These are phyloP conservation scores for Acrodontium crateriforme DNA, from an alignment of 2,329 filamentous ascomycete species.

Conservation along the genomic window DNA sequence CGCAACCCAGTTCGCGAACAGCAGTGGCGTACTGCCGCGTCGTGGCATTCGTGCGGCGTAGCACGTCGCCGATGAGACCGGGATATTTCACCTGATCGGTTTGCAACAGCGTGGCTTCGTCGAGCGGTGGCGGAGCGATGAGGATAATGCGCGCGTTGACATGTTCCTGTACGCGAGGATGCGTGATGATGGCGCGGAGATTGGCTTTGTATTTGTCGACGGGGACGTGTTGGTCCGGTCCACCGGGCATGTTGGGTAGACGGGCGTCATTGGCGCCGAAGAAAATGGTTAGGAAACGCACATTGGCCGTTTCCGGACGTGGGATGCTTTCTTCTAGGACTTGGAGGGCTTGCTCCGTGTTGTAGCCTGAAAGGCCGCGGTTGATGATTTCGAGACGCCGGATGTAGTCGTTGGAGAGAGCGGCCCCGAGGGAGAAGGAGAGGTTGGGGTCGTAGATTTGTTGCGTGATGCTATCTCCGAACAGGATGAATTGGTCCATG, in stretches of 20 bases:
- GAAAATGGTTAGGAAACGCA: constrained; percentile 50
- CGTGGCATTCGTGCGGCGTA: constrained; percentile 42
- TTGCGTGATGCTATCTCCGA: constrained; percentile 84
- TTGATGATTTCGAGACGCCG: constrained; percentile 78
- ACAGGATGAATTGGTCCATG: constrained; percentile 53
- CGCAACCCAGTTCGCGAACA: constrained; percentile 46
- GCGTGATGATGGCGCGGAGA: constrained; percentile 54
- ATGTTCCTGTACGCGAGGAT: constrained; percentile 57
- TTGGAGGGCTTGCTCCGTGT: constrained; percentile 57
- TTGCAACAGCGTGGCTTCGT: constrained; percentile 11
- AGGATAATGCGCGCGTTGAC: constrained; percentile 55
- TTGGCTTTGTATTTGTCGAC: constrained; percentile 64
- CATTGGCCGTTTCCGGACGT: constrained; percentile 43
- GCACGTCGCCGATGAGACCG: constrained; percentile 2
- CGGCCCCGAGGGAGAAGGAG: constrained; percentile 58
- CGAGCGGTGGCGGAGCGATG: constrained; percentile 60
- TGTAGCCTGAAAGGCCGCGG: constrained; percentile 75
- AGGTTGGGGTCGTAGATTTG: constrained; percentile 44
- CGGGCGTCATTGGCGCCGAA: constrained; percentile 87
- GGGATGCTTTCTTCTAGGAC: constrained; percentile 60
- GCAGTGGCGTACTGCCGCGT: constrained; percentile 54
- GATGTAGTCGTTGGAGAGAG: constrained; percentile 55
- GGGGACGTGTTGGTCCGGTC: constrained; percentile 57
- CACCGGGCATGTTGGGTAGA: constrained; percentile 44
- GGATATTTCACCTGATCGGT: constrained; percentile 8